A percentile compares a stretch with the other conserved stretches of the same genome.
phyloP scores from a whole-genome alignment of 2,329 filamentous ascomycete genomes.

The Diaporthe australafricana region DNA sequence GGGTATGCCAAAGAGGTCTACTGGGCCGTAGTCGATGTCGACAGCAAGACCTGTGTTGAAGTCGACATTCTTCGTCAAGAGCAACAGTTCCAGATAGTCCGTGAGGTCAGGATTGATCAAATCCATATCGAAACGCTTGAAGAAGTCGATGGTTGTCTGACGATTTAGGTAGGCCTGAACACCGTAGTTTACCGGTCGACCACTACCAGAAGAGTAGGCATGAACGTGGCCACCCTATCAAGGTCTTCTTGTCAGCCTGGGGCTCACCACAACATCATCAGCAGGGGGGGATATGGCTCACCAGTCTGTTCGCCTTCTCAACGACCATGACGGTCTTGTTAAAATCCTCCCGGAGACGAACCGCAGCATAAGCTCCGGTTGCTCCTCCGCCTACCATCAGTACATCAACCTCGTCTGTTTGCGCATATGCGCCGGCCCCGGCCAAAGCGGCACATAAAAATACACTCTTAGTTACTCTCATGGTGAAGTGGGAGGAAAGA shows the following conservation, averaged over 20 bases:
- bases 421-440: slow-evolving; percentile 8
- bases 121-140: slow-evolving; percentile 53
- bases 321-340: slow-evolving; percentile 39
- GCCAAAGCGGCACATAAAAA: slow-evolving; percentile 4
- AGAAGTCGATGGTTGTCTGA: slow-evolving; percentile 48
- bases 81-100: slow-evolving; percentile 15
- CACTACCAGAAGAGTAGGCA: slow-evolving; percentile 54
- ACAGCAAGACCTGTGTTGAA: neutral
- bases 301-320: slow-evolving; percentile 32
- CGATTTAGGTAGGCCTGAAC: slow-evolving; percentile 49
- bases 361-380: slow-evolving; percentile 39
- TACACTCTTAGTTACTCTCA: neutral
- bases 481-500: neutral
- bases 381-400: slow-evolving; percentile 41
- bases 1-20: slow-evolving; percentile 49
- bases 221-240: slow-evolving; percentile 53
- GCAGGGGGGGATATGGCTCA: neutral
- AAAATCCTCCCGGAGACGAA: slow-evolving; percentile 35
- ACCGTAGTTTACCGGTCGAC: slow-evolving; percentile 46
- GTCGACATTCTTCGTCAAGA: slow-evolving; percentile 22
- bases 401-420: slow-evolving; percentile 36
- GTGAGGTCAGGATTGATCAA: slow-evolving; percentile 39
- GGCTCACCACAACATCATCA: neutral
- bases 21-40: slow-evolving; percentile 41
- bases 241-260: neutral